Evolutionary conservation across 192 early-diverging fungal genomes (phyloP).

Genomic region (Geosiphon pyriformis): DNA sequence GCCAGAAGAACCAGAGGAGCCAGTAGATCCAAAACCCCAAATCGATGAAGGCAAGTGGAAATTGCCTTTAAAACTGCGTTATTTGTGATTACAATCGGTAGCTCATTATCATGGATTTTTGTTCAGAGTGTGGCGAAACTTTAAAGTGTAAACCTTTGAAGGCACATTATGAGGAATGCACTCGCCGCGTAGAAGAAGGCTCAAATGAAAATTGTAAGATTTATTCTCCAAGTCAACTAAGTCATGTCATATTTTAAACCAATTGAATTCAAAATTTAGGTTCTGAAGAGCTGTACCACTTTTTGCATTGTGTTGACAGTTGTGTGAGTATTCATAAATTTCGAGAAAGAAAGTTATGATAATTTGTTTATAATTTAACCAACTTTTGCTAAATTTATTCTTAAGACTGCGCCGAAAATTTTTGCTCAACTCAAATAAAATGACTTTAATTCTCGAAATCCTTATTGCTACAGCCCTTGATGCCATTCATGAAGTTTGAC

Average conservation of each 20-base stretch:
- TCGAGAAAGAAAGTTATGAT: not conserved
- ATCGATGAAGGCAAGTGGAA: constrained; percentile 52
- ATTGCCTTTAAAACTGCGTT: not conserved
- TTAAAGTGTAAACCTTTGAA: constrained; percentile 62
- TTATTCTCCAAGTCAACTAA: not conserved
- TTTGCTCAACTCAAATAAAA: constrained; percentile 15
- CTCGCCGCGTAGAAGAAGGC: constrained; percentile 62
- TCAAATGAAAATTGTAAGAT: constrained; percentile 64
- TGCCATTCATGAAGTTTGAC: too few relatives aligned
- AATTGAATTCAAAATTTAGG: constrained; percentile 25
- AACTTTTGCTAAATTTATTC: not conserved
- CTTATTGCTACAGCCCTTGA: too few relatives aligned
- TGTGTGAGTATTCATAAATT: constrained; percentile 59
- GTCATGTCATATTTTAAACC: not conserved
- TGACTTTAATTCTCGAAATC: not conserved
- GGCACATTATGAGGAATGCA: constrained; percentile 73
- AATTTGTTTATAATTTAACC: constrained; percentile 1
- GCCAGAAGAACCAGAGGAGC: constrained; percentile 54
- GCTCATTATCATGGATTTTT: not conserved
- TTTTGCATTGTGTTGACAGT: constrained; percentile 73
- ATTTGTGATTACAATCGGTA: constrained; percentile 22
- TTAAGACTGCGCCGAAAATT: constrained; percentile 12
- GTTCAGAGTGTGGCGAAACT: constrained; percentile 56
- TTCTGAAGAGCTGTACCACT: constrained; percentile 75
- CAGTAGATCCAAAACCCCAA: constrained; percentile 54